These are phyloP conservation scores for Tolypocladium capitatum DNA, from an alignment of 2,329 filamentous ascomycete genomes.

Conservation along the genomic window DNA sequence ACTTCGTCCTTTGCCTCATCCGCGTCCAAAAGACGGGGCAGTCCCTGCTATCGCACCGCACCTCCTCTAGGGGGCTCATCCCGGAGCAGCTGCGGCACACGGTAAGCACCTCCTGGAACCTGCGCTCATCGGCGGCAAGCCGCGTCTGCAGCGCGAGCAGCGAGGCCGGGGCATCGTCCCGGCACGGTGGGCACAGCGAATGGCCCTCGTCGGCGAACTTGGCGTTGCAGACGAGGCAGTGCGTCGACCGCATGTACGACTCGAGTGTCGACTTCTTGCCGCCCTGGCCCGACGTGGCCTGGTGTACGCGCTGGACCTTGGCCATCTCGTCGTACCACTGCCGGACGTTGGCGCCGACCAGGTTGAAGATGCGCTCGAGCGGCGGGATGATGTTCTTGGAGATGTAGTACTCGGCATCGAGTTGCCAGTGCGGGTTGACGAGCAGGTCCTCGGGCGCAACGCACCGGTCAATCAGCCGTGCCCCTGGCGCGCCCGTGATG, in stretches of 20 bases:
- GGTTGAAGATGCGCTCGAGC: slow-evolving; percentile 89
- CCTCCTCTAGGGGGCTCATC: slow-evolving; percentile 57
- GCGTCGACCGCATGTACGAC: slow-evolving; percentile 72
- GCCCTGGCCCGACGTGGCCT: slow-evolving; percentile 15
- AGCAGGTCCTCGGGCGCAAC: slow-evolving; percentile 77
- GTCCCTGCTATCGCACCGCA: slow-evolving; percentile 81
- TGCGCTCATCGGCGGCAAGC: slow-evolving; percentile 50
- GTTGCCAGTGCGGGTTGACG: slow-evolving; percentile 58
- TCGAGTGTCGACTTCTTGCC: slow-evolving; percentile 65
- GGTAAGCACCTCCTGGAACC: slow-evolving; percentile 47
- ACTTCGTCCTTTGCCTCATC: slow-evolving; percentile 43
- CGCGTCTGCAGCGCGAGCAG: slow-evolving; percentile 50
- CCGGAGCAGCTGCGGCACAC: slow-evolving; percentile 74
- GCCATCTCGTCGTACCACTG: slow-evolving; percentile 97
- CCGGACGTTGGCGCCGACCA: slow-evolving; percentile 82
- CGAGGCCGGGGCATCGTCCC: slow-evolving; percentile 39
- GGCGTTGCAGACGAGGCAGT: slow-evolving; percentile 59
- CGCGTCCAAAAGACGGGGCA: slow-evolving; percentile 85
- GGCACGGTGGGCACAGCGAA: slow-evolving; percentile 46
- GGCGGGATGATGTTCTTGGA: slow-evolving; percentile 90
- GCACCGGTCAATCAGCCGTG: slow-evolving; percentile 76
- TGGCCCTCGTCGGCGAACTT: slow-evolving; percentile 16
- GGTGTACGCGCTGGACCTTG: slow-evolving; percentile 61
- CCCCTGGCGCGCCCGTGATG: slow-evolving; percentile 73
- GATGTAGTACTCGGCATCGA: slow-evolving; percentile 96